Evolutionary conservation across 164 flowering plant genomes (phyloP).

Genomic region (Stephania cephalantha): DNA sequence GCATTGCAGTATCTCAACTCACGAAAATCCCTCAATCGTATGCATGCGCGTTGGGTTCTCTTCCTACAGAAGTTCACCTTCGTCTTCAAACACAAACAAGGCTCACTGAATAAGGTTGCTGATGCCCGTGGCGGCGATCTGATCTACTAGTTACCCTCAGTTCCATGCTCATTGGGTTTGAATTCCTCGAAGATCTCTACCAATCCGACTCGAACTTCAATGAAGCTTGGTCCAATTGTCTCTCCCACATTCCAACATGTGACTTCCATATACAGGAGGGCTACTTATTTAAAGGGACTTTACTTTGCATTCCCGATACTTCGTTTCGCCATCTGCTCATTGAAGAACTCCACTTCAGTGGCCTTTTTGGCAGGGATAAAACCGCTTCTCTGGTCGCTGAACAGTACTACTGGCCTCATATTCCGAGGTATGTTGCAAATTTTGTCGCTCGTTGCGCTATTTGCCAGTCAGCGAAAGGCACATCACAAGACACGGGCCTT

Average conservation of each 20-base stretch:
- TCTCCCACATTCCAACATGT: background rate
- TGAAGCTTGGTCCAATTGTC: background rate
- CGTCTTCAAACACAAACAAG: background rate
- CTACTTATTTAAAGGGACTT: background rate
- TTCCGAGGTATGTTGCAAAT: background rate
- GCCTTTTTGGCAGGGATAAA: background rate
- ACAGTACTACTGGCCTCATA: background rate
- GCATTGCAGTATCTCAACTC: background rate
- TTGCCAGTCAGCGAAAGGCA: background rate
- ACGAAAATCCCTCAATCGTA: background rate
- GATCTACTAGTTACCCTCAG: background rate
- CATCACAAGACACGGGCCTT: background rate
- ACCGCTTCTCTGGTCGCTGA: background rate
- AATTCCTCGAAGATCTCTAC: background rate
- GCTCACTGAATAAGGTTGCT: background rate
- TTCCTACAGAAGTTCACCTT: constrained; percentile 1
- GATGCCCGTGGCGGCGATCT: background rate
- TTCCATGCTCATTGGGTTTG: background rate
- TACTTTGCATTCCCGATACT: background rate
- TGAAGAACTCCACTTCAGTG: background rate
- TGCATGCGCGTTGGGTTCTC: background rate
- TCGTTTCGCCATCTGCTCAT: background rate
- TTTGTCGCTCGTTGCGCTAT: background rate
- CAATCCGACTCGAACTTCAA: background rate
- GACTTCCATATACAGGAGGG: background rate